Conservation (phyloP, 495 filamentous ascomycete species). For the Trypethelium eluteriae region DNA sequence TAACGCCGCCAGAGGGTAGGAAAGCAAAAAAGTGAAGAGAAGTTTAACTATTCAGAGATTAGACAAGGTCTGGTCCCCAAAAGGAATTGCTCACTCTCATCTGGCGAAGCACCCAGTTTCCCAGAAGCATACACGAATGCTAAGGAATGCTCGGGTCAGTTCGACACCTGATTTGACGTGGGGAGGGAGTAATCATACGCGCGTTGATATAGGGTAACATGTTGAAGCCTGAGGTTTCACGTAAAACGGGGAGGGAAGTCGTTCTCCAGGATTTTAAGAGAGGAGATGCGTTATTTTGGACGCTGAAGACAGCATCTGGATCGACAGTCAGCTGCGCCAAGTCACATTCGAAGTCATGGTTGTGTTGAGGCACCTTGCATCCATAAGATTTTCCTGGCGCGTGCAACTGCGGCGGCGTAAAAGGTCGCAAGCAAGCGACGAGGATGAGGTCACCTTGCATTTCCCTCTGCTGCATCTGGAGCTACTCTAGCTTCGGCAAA, state of each 20-base stretch:
- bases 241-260: not conserved
- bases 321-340: not conserved
- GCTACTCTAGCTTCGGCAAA: not conserved
- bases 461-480: not conserved
- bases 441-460: conserved; percentile 2
- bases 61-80: conserved; percentile 16
- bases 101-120: conserved; percentile 66
- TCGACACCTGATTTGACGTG: not conserved
- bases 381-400: not conserved
- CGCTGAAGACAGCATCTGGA: not conserved
- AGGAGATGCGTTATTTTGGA: not conserved
- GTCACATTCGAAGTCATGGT: not conserved
- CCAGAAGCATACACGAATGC: conserved; percentile 63
- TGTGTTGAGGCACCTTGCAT: conserved; percentile 1
- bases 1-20: conserved; percentile 82
- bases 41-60: conserved; percentile 65
- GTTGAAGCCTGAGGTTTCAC: conserved; percentile 14
- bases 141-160: conserved; percentile 32
- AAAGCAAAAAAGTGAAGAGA: conserved; percentile 81
- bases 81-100: conserved; percentile 61
- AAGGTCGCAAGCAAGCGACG: too few species aligned
- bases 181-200: conserved; percentile 46
- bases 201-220: conserved; percentile 86
- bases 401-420: not conserved
- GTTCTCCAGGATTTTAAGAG: too few species aligned